phyloP scores from a whole-genome alignment of 345 rosid species.

The Dipteronia sinensis region DNA sequence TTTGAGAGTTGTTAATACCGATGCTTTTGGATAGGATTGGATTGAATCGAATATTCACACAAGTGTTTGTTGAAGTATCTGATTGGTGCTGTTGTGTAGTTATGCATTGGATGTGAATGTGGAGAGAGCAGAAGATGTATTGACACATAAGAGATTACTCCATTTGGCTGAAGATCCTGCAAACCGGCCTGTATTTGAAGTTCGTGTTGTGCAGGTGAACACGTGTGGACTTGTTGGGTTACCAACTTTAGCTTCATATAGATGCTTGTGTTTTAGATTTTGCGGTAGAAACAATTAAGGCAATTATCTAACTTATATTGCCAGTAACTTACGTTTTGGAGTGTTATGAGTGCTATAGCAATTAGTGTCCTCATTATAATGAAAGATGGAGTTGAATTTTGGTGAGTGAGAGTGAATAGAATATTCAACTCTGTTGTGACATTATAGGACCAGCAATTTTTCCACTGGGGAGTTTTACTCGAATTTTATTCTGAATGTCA shows the following conservation, averaged over 20 bases:
- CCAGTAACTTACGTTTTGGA: background rate
- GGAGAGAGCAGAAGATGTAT: slow-evolving; percentile 96
- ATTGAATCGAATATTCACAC: background rate
- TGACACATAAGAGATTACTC: slow-evolving; percentile 74
- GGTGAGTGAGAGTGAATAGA: background rate
- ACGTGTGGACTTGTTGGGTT: background rate
- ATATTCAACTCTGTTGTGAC: background rate
- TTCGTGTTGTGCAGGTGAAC: slow-evolving; percentile 82
- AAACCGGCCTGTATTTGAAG: slow-evolving; percentile 81
- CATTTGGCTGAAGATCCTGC: slow-evolving; percentile 76
- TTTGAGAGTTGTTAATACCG: background rate
- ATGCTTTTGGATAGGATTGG: background rate
- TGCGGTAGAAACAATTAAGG: background rate
- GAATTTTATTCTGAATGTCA: background rate
- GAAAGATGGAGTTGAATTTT: background rate
- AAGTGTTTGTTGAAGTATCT: background rate
- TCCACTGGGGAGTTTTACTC: background rate
- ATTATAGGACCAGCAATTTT: too few species aligned
- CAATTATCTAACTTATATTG: background rate
- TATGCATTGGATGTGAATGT: slow-evolving; percentile 95
- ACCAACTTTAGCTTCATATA: background rate
- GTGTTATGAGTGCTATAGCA: background rate
- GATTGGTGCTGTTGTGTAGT: slow-evolving; percentile 36
- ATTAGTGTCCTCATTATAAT: background rate
- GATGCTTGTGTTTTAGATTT: slow-evolving; percentile 6